Percentiles rank a stretch among this genome's conserved stretches.
Evolutionary conservation across 495 filamentous ascomycete genomes (phyloP).

Genomic region (Talaromyces nanjingensis): DNA sequence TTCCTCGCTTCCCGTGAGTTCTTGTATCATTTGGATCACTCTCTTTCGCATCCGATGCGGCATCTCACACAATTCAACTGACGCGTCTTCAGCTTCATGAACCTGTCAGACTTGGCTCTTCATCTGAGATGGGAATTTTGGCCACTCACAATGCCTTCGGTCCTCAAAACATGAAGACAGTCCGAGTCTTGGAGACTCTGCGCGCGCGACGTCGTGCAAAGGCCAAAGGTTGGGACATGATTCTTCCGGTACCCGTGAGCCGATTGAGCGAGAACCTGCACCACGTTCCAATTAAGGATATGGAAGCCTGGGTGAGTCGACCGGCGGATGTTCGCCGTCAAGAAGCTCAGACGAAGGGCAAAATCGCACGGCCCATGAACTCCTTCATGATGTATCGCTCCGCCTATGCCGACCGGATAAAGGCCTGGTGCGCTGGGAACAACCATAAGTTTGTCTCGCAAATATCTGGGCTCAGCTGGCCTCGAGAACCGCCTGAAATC

Average conservation of each 20-base stretch:
- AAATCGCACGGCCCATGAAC: conserved; percentile 91
- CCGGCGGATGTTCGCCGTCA: conserved; percentile 53
- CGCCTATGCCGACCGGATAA: conserved; percentile 80
- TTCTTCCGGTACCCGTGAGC: conserved; percentile 66
- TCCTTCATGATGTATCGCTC: conserved; percentile 98
- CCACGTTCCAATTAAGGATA: conserved; percentile 64
- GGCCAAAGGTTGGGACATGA: conserved; percentile 45
- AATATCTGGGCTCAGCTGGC: conserved; percentile 80
- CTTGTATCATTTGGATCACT: not conserved
- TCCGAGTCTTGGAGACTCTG: conserved; percentile 31
- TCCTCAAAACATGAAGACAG: conserved; percentile 11
- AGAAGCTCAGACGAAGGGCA: conserved; percentile 66
- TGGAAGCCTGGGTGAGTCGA: conserved; percentile 74
- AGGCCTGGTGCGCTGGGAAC: conserved; percentile 73
- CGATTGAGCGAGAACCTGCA: conserved; percentile 61
- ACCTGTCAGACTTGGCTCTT: not conserved
- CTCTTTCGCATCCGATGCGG: not conserved
- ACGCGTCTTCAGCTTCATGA: not conserved
- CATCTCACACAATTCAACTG: not conserved
- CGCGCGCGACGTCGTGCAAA: conserved; percentile 28
- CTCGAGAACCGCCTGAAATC: conserved; percentile 63
- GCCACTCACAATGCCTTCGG: not conserved
- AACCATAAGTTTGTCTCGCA: conserved; percentile 93
- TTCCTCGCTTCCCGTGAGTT: not conserved
- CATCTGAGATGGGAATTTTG: not conserved